phyloP scores from a whole-genome alignment of 2,329 filamentous ascomycete genomes.

The Zymoseptoria tritici region DNA sequence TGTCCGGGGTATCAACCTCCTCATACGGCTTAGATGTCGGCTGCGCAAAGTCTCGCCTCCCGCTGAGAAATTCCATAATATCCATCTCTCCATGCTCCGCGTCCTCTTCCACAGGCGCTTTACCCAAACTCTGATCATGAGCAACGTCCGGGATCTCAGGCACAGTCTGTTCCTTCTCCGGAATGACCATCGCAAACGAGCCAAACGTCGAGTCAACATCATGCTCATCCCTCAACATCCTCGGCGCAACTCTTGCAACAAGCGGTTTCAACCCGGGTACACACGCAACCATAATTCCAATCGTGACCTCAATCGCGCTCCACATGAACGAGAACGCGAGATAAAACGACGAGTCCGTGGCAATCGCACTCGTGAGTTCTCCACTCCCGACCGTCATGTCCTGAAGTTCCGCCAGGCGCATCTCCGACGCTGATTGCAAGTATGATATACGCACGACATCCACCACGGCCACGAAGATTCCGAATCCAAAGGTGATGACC shows the following conservation, averaged over 20 bases:
- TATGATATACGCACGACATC: conserved; percentile 88
- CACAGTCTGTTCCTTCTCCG: conserved; percentile 5
- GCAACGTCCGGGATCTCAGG: conserved; percentile 15
- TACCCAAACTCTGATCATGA: conserved; percentile 21
- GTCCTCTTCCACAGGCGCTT: conserved; percentile 4
- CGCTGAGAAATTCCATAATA: conserved; percentile 47
- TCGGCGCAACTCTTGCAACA: conserved; percentile 55
- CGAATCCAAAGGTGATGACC: conserved; percentile 76
- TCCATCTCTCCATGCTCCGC: conserved; percentile 23
- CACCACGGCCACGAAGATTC: conserved; percentile 79
- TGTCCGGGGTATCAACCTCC: conserved; percentile 8
- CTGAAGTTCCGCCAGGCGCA: conserved; percentile 37
- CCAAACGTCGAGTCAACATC: conserved; percentile 29
- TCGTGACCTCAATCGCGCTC: conserved; percentile 85
- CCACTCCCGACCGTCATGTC: conserved; percentile 7
- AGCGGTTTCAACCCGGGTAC: conserved; percentile 89
- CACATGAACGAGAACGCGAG: conserved; percentile 77
- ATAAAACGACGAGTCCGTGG: conserved; percentile 57
- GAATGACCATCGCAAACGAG: conserved; percentile 16
- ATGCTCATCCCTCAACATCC: conserved; percentile 45
- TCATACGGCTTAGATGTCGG: neutral
- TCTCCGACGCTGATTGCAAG: conserved; percentile 62
- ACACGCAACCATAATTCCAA: conserved; percentile 83
- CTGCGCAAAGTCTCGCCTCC: conserved; percentile 1
- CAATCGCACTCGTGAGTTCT: conserved; percentile 30